Percentiles rank a stretch among this genome's conserved stretches.
Evolutionary conservation across 495 filamentous ascomycete genomes (phyloP).

Genomic region (Penicillium cataractarum): DNA sequence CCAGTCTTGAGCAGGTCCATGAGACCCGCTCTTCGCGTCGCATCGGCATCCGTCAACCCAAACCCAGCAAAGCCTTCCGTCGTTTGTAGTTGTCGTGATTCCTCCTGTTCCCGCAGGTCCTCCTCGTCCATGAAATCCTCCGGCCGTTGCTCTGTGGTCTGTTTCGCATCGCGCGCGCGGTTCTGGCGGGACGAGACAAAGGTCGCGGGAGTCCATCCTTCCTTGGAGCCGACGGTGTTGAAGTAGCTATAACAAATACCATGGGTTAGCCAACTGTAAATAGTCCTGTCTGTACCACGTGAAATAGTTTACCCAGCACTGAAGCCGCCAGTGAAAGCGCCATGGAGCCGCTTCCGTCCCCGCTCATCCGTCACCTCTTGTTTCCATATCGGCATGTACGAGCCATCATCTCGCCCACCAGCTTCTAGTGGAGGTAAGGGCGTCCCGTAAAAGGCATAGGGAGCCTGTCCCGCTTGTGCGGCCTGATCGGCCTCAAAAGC

Average conservation of each 20-base stretch:
- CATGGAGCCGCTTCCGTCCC: conserved; percentile 88
- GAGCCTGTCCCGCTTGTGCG: conserved; percentile 54
- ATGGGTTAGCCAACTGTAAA: conserved; percentile 12
- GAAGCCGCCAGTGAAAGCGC: conserved; percentile 95
- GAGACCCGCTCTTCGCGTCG: conserved; percentile 57
- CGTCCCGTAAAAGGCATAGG: conserved; percentile 84
- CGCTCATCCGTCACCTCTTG: conserved; percentile 95
- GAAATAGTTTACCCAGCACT: conserved; percentile 77
- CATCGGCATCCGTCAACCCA: conserved; percentile 66
- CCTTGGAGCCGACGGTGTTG: conserved; percentile 96
- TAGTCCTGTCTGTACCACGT: neutral
- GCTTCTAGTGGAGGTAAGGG: conserved; percentile 80
- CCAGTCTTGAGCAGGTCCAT: conserved; percentile 74
- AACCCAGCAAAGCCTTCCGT: conserved; percentile 73
- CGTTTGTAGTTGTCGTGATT: conserved; percentile 73
- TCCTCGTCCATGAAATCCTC: conserved; percentile 99
- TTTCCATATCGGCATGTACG: conserved; percentile 93
- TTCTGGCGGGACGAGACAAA: conserved; percentile 90
- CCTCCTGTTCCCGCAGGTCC: conserved; percentile 85
- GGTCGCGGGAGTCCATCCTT: conserved; percentile 91
- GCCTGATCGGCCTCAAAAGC: conserved; percentile 76
- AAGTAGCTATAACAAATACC: conserved; percentile 69
- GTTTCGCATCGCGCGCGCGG: conserved; percentile 66
- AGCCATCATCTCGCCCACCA: conserved; percentile 84
- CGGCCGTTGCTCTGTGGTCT: conserved; percentile 61